These are phyloP conservation scores for Mollisiaceae sp. DNA, from an alignment of 2,329 filamentous ascomycete species.

Conservation along the genomic window DNA sequence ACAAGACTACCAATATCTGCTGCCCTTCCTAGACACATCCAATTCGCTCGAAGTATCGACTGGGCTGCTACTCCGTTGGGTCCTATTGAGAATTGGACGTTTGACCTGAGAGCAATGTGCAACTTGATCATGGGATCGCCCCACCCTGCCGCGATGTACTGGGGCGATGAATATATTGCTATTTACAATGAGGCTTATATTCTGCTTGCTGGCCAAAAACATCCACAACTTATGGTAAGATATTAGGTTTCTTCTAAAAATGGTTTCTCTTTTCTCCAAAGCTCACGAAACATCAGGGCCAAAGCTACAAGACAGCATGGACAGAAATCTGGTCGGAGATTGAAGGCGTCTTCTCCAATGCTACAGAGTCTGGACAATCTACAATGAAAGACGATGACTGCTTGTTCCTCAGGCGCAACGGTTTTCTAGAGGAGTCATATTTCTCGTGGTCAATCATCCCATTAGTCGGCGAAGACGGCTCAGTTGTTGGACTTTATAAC, in stretches of 20 bases:
- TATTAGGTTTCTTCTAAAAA: background rate
- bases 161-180: constrained; percentile 71
- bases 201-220: constrained; percentile 74
- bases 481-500: constrained; percentile 78
- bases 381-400: constrained; percentile 86
- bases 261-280: background rate
- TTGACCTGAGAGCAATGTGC: constrained; percentile 76
- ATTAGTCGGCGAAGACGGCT: constrained; percentile 74
- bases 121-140: constrained; percentile 83
- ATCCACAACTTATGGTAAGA: constrained; percentile 69
- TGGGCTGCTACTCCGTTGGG: constrained; percentile 77
- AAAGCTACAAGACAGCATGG: constrained; percentile 70
- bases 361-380: constrained; percentile 72
- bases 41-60: constrained; percentile 72
- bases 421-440: constrained; percentile 78
- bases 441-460: constrained; percentile 83
- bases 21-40: constrained; percentile 71
- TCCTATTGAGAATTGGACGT: constrained; percentile 74
- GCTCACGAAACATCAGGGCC: constrained; percentile 51
- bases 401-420: constrained; percentile 72
- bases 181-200: constrained; percentile 78
- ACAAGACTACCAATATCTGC: constrained; percentile 70
- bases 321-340: constrained; percentile 76
- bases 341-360: constrained; percentile 69
- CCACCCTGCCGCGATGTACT: constrained; percentile 78